Base-by-base conservation (phyloP, 345 rosid genomes). In the Gossypium turneri region DNA sequence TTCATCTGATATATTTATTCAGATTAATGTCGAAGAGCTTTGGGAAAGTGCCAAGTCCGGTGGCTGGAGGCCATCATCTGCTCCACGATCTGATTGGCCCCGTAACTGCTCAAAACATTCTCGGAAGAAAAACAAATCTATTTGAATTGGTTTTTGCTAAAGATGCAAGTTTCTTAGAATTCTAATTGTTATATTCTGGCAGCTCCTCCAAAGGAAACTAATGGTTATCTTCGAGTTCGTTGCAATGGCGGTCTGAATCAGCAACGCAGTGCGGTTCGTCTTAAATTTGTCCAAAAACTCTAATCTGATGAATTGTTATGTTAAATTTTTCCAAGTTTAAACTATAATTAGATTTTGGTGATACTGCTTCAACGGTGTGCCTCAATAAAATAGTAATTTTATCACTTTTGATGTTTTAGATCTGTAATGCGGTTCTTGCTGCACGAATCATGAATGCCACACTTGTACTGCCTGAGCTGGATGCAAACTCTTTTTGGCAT, bases 391-490 rank as follows among this genome's bases (percentile, higher is more conserved):
- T 64, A 70, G 56, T 74, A 22, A 44, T n/a, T 65, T 60, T 73
- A 4, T 13, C 19, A 20, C 67, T 72, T 70, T 76, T 71, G 76
- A 48, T 84, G 63, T 77, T 76, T 57, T 84, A 95, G 99, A 96
- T 96, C 57, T 96, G 98, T 77, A 96, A 96, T 85, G 98, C 99
- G 6, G 99, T 96, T 78, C 98, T 96, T 85, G 97, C 98, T 85
- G 99, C 99, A 20, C 85, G 99, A 77, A 93, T 96, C 82, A 89
- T 96, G 99, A 96, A 96, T 85, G 98, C 99, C 68, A 93, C 98
- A 2, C 99, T 96, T 69, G 97, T 96, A 80, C 79, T 96, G 66
- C 99, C 99, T 50, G 99, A 93, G 84, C 80, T 93, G 83, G 97
- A 96, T 78, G 97, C 98, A 68, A 96, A 96, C 88, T 92, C 98